phyloP scores from a whole-genome alignment of 164 flowering plant species.

The Pachysandra terminalis region DNA sequence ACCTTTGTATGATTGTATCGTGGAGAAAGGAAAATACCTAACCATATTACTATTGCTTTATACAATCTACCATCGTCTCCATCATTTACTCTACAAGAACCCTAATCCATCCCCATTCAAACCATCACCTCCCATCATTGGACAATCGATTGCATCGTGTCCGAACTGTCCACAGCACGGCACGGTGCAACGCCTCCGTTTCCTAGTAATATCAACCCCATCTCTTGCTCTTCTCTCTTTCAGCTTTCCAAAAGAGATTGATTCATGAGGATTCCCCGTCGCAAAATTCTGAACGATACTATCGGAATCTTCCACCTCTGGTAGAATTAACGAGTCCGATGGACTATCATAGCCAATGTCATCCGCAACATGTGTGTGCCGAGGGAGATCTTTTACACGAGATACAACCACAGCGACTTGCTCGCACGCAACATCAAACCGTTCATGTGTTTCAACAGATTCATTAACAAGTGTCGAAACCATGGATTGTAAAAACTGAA shows the following conservation, averaged over 20 bases:
- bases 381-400: slow-evolving; percentile 49
- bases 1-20: slow-evolving; percentile 10
- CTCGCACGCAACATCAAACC: slow-evolving; percentile 59
- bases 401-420: slow-evolving; percentile 45
- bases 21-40: slow-evolving; percentile 10
- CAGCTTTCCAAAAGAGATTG: slow-evolving; percentile 41
- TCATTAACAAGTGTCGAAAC: slow-evolving; percentile 56
- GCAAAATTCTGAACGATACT: slow-evolving; percentile 48
- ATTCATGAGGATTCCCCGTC: slow-evolving; percentile 36
- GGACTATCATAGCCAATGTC: slow-evolving; percentile 43
- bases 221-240: slow-evolving; percentile 54
- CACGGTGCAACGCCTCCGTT: slow-evolving; percentile 49
- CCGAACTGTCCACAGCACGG: slow-evolving; percentile 67
- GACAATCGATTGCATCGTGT: slow-evolving; percentile 62
- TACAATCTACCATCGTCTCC: slow-evolving; percentile 1
- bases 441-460: slow-evolving; percentile 56
- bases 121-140: slow-evolving; percentile 49
- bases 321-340: slow-evolving; percentile 50
- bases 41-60: slow-evolving; percentile 11
- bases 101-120: slow-evolving; percentile 54
- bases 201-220: slow-evolving; percentile 41
- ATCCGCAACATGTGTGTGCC: slow-evolving; percentile 24
- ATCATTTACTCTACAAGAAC: slow-evolving; percentile 33
- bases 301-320: slow-evolving; percentile 68
- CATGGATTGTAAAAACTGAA: slow-evolving; percentile 60